phyloP scores from a whole-genome alignment of 2,329 filamentous ascomycete species.

The Paraconiothyrium brasiliense region DNA sequence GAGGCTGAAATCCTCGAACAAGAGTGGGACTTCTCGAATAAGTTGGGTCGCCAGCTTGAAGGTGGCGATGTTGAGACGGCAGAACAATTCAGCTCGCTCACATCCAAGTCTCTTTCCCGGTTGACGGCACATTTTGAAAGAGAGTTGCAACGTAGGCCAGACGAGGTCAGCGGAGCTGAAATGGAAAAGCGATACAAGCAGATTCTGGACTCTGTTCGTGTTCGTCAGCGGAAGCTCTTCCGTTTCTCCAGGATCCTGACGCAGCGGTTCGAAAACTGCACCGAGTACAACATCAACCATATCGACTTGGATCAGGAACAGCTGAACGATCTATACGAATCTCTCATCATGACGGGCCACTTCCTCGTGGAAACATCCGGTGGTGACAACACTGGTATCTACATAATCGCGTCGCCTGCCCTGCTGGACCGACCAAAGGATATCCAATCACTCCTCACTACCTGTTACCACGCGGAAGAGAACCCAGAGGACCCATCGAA shows the following conservation, averaged over 20 bases:
- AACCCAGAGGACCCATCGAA: conserved; percentile 76
- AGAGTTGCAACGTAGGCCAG: conserved; percentile 84
- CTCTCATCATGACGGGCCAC: conserved; percentile 82
- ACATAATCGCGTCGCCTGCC: conserved; percentile 84
- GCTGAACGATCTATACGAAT: conserved; percentile 80
- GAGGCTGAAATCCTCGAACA: conserved; percentile 97
- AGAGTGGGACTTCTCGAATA: conserved; percentile 97
- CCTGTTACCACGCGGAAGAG: conserved; percentile 75
- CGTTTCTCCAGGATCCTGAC: conserved; percentile 91
- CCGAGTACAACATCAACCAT: conserved; percentile 89
- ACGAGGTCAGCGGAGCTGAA: conserved; percentile 79
- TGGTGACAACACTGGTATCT: conserved; percentile 75
- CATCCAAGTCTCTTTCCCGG: conserved; percentile 88
- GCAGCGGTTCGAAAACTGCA: conserved; percentile 95
- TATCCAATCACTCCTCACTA: conserved; percentile 85
- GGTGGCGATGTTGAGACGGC: conserved; percentile 96
- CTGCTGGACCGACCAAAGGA: conserved; percentile 79
- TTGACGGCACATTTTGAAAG: conserved; percentile 91
- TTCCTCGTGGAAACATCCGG: conserved; percentile 80
- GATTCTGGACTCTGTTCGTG: conserved; percentile 92
- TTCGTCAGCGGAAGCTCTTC: conserved; percentile 94
- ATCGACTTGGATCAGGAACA: conserved; percentile 72
- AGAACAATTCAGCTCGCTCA: conserved; percentile 94
- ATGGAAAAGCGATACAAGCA: conserved; percentile 99
- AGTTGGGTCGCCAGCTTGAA: conserved; percentile 89